Conservation (phyloP, 192 early-diverging fungal genomes). For the Bifiguratus adelaidae region DNA sequence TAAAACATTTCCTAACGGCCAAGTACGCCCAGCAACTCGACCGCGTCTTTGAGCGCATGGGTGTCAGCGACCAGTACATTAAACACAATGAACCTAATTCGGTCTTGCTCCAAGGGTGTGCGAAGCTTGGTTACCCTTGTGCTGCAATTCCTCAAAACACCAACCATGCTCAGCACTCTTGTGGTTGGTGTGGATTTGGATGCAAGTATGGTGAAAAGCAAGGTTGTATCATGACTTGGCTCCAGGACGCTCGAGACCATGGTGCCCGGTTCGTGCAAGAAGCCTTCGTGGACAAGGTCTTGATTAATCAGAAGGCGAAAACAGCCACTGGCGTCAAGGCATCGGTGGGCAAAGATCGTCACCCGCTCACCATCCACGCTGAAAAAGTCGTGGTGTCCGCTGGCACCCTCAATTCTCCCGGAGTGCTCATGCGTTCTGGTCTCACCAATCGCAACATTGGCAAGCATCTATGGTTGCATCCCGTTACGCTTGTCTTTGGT, state of each 20-base stretch:
- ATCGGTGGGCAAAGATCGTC: conserved; percentile 15
- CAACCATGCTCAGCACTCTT: conserved; percentile 32
- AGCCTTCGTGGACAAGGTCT: conserved; percentile 39
- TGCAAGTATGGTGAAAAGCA: conserved; percentile 67
- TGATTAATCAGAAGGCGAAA: conserved; percentile 40
- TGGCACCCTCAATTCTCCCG: conserved; percentile 58
- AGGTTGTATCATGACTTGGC: conserved; percentile 50
- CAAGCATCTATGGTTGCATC: conserved; percentile 50
- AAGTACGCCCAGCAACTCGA: conserved; percentile 41
- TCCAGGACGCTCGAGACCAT: conserved; percentile 50
- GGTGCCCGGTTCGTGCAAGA: conserved; percentile 52
- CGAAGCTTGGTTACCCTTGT: conserved; percentile 41
- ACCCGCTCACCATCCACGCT: conserved; percentile 29
- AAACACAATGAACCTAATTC: conserved; percentile 54
- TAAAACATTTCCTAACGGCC: conserved; percentile 46
- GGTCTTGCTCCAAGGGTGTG: conserved; percentile 56
- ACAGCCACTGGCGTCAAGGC: conserved; percentile 44
- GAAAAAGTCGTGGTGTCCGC: conserved; percentile 43
- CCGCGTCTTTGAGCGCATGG: conserved; percentile 37
- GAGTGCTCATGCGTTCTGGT: conserved; percentile 49
- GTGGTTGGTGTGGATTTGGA: conserved; percentile 57
- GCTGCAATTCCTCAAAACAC: conserved; percentile 61
- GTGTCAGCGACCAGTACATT: conserved; percentile 36
- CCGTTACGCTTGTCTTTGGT: conserved; percentile 46
- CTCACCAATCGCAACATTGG: conserved; percentile 66